These are phyloP conservation scores for Gonapodya prolifera DNA, from an alignment of 192 early-diverging fungal genomes.

Conservation along the genomic window DNA sequence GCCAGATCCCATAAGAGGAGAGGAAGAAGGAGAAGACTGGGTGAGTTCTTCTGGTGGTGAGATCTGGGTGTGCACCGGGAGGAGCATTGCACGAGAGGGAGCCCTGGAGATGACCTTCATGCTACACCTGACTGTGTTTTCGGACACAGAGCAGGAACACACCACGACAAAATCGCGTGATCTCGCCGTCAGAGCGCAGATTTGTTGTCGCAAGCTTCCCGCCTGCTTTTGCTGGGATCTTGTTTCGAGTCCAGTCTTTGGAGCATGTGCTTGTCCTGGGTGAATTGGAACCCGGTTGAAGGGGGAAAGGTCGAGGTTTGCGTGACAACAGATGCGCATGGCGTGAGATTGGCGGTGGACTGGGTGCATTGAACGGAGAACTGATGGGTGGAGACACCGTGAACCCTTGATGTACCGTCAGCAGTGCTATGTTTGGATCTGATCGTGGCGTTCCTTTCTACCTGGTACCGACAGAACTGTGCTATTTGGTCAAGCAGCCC, in stretches of 20 bases:
- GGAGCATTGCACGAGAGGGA: no score
- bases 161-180: neutral
- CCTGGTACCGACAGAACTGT: constrained; percentile 62
- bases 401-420: neutral
- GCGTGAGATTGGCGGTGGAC: neutral
- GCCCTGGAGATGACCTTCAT: neutral
- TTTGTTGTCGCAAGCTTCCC: no score
- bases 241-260: neutral
- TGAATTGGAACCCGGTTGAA: neutral
- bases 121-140: neutral
- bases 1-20: constrained; percentile 65
- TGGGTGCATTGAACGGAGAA: neutral
- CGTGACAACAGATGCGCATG: no score
- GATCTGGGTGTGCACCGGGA: neutral
- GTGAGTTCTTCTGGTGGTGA: constrained; percentile 19
- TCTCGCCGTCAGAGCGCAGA: neutral
- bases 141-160: neutral
- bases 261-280: neutral
- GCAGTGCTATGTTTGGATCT: neutral
- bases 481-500: neutral
- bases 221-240: no score
- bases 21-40: constrained; percentile 51
- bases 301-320: neutral
- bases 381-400: neutral
- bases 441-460: neutral